These are phyloP conservation scores for Phylloporus arenicola DNA, from an alignment of 768 basidiomycete genomes.

Conservation along the genomic window DNA sequence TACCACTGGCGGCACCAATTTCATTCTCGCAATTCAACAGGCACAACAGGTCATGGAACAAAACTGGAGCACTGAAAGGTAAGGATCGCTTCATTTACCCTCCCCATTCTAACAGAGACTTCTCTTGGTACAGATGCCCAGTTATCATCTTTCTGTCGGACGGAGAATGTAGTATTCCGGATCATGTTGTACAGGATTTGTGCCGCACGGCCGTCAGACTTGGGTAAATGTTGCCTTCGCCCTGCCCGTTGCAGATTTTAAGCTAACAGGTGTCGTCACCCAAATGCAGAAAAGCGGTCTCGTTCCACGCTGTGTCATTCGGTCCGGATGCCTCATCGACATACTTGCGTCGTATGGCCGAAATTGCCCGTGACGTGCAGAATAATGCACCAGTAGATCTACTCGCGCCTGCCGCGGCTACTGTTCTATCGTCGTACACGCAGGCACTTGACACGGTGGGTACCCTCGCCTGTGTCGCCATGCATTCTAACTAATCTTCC, in stretches of 20 bases:
- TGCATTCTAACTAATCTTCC: neutral
- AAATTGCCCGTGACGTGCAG: constrained; percentile 45
- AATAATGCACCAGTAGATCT: constrained; percentile 39
- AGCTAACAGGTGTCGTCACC: neutral
- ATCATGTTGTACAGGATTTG: constrained; percentile 36
- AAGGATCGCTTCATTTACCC: neutral
- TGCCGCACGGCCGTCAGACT: constrained; percentile 39
- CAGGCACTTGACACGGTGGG: constrained; percentile 48
- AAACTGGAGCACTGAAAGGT: constrained; percentile 51
- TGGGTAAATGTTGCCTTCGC: constrained; percentile 32
- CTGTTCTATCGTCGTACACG: constrained; percentile 42
- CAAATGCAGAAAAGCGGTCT: constrained; percentile 42
- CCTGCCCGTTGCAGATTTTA: too few relatives aligned
- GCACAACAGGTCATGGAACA: constrained; percentile 37
- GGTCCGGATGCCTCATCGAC: constrained; percentile 29
- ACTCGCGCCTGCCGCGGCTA: constrained; percentile 27
- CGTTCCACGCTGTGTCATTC: constrained; percentile 57
- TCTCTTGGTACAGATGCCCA: constrained; percentile 11
- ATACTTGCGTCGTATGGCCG: constrained; percentile 44
- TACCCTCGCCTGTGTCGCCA: neutral
- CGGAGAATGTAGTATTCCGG: constrained; percentile 40
- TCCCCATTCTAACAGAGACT: neutral
- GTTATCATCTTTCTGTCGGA: constrained; percentile 42
- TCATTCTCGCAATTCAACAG: constrained; percentile 33
- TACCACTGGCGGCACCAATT: constrained; percentile 40